phyloP scores from a whole-genome alignment of 768 basidiomycete genomes.

The Glaciozyma martinii region DNA sequence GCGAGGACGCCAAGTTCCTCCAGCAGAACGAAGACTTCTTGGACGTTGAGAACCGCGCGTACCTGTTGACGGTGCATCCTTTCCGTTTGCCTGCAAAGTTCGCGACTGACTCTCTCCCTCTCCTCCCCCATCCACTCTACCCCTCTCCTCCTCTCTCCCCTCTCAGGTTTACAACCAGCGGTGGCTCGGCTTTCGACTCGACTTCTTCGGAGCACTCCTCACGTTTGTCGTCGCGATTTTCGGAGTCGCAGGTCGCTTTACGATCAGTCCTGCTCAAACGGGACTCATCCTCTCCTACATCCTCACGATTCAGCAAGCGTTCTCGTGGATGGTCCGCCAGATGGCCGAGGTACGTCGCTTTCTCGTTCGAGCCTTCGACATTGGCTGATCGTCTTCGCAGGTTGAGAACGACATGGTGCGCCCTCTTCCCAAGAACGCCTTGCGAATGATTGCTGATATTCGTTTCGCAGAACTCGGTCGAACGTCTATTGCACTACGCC shows the following conservation, averaged over 20 bases:
- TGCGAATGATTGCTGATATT: no score
- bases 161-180: slow-evolving; percentile 36
- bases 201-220: slow-evolving; percentile 61
- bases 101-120: no score
- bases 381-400: slow-evolving; percentile 43
- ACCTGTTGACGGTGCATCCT: slow-evolving; percentile 60
- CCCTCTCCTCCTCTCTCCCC: no score
- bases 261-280: slow-evolving; percentile 69
- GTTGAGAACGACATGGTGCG: slow-evolving; percentile 76
- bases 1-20: slow-evolving; percentile 59
- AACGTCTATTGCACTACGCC: slow-evolving; percentile 70
- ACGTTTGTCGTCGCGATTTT: slow-evolving; percentile 23
- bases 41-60: slow-evolving; percentile 80
- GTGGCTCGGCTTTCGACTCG: slow-evolving; percentile 85
- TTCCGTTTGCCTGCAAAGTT: neutral
- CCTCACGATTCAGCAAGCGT: slow-evolving; percentile 43
- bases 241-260: slow-evolving; percentile 61
- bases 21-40: slow-evolving; percentile 64
- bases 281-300: slow-evolving; percentile 52
- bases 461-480: slow-evolving; percentile 43
- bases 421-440: no score
- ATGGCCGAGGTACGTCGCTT: slow-evolving; percentile 42
- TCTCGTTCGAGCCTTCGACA: neutral
- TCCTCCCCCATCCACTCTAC: no score
- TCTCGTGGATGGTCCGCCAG: slow-evolving; percentile 68